Base-by-base conservation (phyloP, 2,329 filamentous ascomycete species). In the Lasiodiplodia theobromae region DNA sequence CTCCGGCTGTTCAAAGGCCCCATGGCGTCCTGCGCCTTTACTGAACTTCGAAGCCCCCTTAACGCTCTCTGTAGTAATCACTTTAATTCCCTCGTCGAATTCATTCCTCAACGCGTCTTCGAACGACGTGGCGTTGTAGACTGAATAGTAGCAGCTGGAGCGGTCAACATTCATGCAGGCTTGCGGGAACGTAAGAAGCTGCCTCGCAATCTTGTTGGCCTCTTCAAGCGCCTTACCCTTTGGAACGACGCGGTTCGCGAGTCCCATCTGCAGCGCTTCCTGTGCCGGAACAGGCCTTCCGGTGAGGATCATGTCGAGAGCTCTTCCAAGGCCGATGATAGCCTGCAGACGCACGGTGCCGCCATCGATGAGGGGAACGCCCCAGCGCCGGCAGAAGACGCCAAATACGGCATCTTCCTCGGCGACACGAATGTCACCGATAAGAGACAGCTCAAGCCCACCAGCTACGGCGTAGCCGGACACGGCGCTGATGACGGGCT, bases 391-490 rank as follows among this genome's bases (percentile, higher is more conserved):
- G 73, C 84, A 87, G 71, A 87, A 88, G 3, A 88, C 82, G 2
- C 86, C 86, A 64, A 88, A 86, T 0, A 86, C 73, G 4, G 84
- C 83, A 52, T 85, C 82, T 66, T 86, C 83, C 68, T 88, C 86
- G 0, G 81, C 84, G 0, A 88, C 79, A 1, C 86, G 82, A 65
- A 88, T 77, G 71, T 88, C 86, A 0, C 79, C 86, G 0, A 88
- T 73, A 0, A 88, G 79, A 53, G 81, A 82, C 10, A 88, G 76
- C 73, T 88, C 86, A 0, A 88, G 79, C 0, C 84, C 85, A 1
- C 85, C 85, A 0, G 86, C 86, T 0, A 88, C 86, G 0, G 86
- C 86, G 68, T 86, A 80, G 1, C 85, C 86, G 0, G 85, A 77
- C 0, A 88, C 79, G 2, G 85, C 86, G 21, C 77, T 77, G 58